Base-by-base conservation (phyloP, 2,329 filamentous ascomycete genomes). In the Apiospora saccharicola region DNA sequence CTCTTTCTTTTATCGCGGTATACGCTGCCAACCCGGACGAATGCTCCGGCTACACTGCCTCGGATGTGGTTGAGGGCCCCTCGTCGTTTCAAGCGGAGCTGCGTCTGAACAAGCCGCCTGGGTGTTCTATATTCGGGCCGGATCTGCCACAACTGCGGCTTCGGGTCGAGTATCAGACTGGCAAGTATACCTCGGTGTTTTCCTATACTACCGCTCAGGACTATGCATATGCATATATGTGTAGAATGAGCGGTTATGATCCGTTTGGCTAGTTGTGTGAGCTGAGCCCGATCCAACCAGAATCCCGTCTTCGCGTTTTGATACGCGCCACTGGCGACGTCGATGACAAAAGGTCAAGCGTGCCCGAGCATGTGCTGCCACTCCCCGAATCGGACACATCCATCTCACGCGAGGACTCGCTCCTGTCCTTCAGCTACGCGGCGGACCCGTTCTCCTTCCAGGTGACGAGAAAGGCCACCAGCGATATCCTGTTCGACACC, bases 281-380 rank as follows among this genome's bases (percentile, higher is more conserved):
- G 26, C 26, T 30, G 26, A 30, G 2, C 26, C 26, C 26, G 26
- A 4, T 30, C 26, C 26, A 30, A 57, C 16, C 34, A 92, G 91
- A 90, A 67, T 85, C 87, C 30, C 90, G 92, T n/a, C 86, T 95
- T 4, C 93, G 94, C 78, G 90, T 95, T 78, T 88, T 92, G 77
- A 93, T 95, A 71, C 90, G 91, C 74, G 93, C 95, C 80, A 86
- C 88, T 6, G 88, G 84, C n/a, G 87, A 92, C 74, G 86, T 90
- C 43, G 91, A 93, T 67, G 95, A 93, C 77, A 92, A 95, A 79
- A 89, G 26, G 26, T 30, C 26, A 30, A 30, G 26, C 26, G 26
- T 96, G 1, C 93, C 93, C 14, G 90, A 92, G 44, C 87, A 87
- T 2, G 89, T 94, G 26, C 83, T 95, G 26, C 87, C 91, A 3